Evolutionary conservation across 2,329 filamentous ascomycete species (phyloP), one percentile per base, ranked within the genome.

Genomic region (Aspergillus novofumigatus): DNA sequence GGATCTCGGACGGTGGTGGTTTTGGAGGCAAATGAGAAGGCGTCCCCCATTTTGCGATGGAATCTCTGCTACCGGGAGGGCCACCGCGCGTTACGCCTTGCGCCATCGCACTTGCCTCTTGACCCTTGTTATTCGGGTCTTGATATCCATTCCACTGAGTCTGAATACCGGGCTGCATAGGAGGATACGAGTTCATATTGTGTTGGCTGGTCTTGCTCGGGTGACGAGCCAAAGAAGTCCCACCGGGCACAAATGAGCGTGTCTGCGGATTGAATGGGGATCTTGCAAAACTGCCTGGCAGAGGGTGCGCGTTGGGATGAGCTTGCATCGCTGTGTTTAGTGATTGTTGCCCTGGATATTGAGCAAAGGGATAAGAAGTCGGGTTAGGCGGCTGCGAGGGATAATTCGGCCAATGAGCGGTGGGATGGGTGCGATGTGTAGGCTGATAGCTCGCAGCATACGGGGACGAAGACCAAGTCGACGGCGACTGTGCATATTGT

Each of bases 191-290:
- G 58, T 63, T 65, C 61, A 67, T 65, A 53, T 54, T 59, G 61
- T 65, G 65, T 35, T 70, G 69, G 28, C 62, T 57, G 54, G 62
- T 65, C 57, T 73, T 71, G 49, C 65, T 69, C 29, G 71, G 67
- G 54, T 73, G 71, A 51, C 73, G 72, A 11, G 63, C 53, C 14
- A 67, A 60, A 38, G 70, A 59, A 32, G 67, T 65, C 47, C 84
- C 79, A 52, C 80, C 81, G 1, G 93, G 93, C 25, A 96, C 85
- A 73, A 97, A 97, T 0, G 92, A 90, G 69, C 96, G 90, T 17
- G 90, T 97, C 76, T 96, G 92, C 0, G 92, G 93, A 69, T 97
- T 97, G 78, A 97, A 97, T 11, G 89, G 86, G 66, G 91, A 90
- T 57, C 92, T 83, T 69, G 89, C 91, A 70, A 85, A 95, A 74